A percentile compares a stretch with the other conserved stretches of the same genome.
These are phyloP conservation scores for Angomonas ambiguus DNA, from an alignment of 208 protist species.

Conservation along the genomic window DNA sequence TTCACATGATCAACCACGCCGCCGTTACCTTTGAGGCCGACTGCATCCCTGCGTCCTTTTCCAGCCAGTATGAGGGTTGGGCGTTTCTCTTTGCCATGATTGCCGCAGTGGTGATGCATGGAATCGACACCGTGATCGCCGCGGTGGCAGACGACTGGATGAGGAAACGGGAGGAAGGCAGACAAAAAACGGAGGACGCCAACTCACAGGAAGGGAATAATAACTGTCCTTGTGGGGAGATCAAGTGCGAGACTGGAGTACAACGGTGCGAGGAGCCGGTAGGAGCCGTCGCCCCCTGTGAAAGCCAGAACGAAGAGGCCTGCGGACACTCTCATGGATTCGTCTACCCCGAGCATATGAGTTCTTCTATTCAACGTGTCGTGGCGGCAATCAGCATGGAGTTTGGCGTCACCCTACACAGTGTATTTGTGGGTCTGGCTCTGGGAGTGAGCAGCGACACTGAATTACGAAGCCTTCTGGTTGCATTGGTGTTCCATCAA, in stretches of 20 bases:
- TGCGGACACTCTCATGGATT: slow-evolving; percentile 21
- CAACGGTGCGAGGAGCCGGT: not conserved
- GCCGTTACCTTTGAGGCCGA: slow-evolving; percentile 7
- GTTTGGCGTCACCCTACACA: slow-evolving; percentile 65
- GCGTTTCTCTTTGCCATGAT: slow-evolving; percentile 50
- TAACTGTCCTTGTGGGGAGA: not conserved
- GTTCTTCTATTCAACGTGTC: slow-evolving; percentile 12
- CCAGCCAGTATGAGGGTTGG: slow-evolving; percentile 38
- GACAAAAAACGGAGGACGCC: not conserved
- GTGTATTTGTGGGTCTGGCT: slow-evolving; percentile 53
- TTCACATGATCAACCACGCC: slow-evolving; percentile 45
- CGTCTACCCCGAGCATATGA: slow-evolving; percentile 12
- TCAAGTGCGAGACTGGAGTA: not conserved
- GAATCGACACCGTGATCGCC: slow-evolving; percentile 33
- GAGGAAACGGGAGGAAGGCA: not conserved
- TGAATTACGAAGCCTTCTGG: slow-evolving; percentile 29
- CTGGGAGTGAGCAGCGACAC: slow-evolving; percentile 34
- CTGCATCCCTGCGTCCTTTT: slow-evolving; percentile 40
- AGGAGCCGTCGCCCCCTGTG: not conserved
- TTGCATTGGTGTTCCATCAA: slow-evolving; percentile 65
- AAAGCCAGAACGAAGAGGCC: not conserved
- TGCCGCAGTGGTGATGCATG: slow-evolving; percentile 52
- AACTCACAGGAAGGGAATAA: slow-evolving; percentile 7
- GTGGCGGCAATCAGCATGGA: slow-evolving; percentile 57
- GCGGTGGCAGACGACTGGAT: slow-evolving; percentile 16